phyloP scores from a whole-genome alignment of 495 filamentous ascomycete species.

The Penicillium antarcticum region DNA sequence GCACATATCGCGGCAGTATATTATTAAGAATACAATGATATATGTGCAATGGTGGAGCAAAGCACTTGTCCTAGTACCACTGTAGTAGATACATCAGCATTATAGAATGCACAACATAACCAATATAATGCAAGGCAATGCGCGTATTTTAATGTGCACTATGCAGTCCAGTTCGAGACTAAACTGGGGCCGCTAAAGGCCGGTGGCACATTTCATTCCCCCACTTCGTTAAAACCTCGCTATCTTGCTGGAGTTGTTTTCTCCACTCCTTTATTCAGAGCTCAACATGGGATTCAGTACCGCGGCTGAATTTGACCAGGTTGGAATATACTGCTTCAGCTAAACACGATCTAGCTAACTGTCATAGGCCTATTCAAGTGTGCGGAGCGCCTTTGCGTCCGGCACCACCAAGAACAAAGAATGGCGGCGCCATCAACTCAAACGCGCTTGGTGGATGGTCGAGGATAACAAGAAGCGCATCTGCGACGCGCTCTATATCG shows the following conservation, averaged over 20 bases:
- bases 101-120: no score
- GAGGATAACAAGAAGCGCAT: conserved; percentile 67
- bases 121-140: no score
- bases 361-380: conserved; percentile 21
- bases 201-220: background rate
- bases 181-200: no score
- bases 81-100: no score
- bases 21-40: no score
- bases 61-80: no score
- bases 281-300: conserved; percentile 19
- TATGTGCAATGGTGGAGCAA: no score
- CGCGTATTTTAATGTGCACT: no score
- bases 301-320: conserved; percentile 16
- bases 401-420: conserved; percentile 35
- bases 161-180: no score
- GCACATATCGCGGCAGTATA: no score
- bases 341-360: background rate
- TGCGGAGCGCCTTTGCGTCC: conserved; percentile 26
- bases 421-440: conserved; percentile 46
- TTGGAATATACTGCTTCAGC: background rate
- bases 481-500: conserved; percentile 61
- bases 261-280: background rate
- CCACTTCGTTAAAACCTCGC: background rate
- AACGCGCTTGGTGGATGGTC: conserved; percentile 51
- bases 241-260: background rate